A percentile compares a stretch with the other conserved stretches of the same genome.
Evolutionary conservation across 106 monocot genomes (phyloP).

Genomic region (Narthecium ossifragum): DNA sequence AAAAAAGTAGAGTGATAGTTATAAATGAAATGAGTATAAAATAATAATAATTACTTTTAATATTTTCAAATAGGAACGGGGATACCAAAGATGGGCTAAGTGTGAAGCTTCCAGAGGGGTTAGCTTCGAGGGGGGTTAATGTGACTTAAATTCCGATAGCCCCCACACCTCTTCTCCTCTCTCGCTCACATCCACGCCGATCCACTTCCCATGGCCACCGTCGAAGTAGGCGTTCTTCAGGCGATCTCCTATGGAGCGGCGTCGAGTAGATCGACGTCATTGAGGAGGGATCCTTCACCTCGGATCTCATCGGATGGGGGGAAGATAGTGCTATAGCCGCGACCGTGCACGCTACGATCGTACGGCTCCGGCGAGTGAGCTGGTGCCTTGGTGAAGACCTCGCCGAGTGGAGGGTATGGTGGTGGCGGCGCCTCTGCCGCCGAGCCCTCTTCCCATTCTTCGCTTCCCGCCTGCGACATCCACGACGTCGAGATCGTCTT

Average conservation of each 20-base stretch:
- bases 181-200: too few species aligned
- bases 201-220: background rate
- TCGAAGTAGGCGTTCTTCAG: too few species aligned
- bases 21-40: too few species aligned
- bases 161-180: background rate
- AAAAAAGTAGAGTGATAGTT: too few species aligned
- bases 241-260: background rate
- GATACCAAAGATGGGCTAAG: too few species aligned
- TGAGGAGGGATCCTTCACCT: background rate
- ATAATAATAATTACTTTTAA: too few species aligned
- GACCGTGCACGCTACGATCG: slow-evolving; percentile 35
- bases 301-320: background rate
- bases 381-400: slow-evolving; percentile 7
- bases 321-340: slow-evolving; percentile 37
- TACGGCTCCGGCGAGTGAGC: slow-evolving; percentile 12
- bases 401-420: slow-evolving; percentile 3
- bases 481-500: slow-evolving; percentile 86
- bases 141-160: background rate
- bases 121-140: too few species aligned
- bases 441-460: slow-evolving; percentile 45
- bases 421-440: slow-evolving; percentile 4
- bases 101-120: too few species aligned
- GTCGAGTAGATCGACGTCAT: background rate
- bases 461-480: slow-evolving; percentile 64
- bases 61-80: too few species aligned